Base-by-base conservation (phyloP, 2,329 filamentous ascomycete genomes). In the Alternaria conjuncta region DNA sequence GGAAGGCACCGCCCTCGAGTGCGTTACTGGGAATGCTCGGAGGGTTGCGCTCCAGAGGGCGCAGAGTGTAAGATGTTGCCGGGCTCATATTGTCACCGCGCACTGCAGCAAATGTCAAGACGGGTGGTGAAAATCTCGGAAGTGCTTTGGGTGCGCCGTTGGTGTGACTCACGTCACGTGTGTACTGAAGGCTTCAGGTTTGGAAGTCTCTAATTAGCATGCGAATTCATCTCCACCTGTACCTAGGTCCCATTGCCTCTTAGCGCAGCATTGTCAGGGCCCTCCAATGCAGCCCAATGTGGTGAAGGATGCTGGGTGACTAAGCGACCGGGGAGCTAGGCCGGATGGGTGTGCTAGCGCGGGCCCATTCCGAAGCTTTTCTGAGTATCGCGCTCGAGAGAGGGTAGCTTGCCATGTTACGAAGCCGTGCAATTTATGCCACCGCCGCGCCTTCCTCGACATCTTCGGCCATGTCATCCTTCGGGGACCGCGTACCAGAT, bases 1-100 rank as follows among this genome's bases (percentile, higher is more conserved):
- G 83, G 71, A 89, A 89, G 4, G 86, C 84, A 71, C 87, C 84
- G 71, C 87, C 86, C 71, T 86, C 86, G 25, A 86, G 78, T 21
- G 85, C 82, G 65, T 80, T 80, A 67, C 79, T 78, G 5, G 80
- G 77, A 49, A 83, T 82, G 64, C 79, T 80, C 8, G 80, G 77
- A 60, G 83, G 82, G 56, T 83, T 84, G 55, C 84, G 82, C 65
- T 77, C 72, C 55, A 86, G 75, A n/a, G 86, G 86, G 57, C 87
- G 85, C 64, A 87, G 82, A 13, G 84, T 86, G 68, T 87, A 88
- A 15, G 68, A 62, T 36, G 68, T 69, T 13, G 62, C 67, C 11
- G 70, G 60, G 36, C 69, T 71, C 71, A 76, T 77, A 13, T 47
- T 64, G 25, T 15, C 21, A 36, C 43, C 41, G 41, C 44, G 43